A percentile compares a stretch with the other conserved stretches of the same genome.
phyloP scores from a whole-genome alignment of 129 eudicot species.

The Scalesia atractyloides region DNA sequence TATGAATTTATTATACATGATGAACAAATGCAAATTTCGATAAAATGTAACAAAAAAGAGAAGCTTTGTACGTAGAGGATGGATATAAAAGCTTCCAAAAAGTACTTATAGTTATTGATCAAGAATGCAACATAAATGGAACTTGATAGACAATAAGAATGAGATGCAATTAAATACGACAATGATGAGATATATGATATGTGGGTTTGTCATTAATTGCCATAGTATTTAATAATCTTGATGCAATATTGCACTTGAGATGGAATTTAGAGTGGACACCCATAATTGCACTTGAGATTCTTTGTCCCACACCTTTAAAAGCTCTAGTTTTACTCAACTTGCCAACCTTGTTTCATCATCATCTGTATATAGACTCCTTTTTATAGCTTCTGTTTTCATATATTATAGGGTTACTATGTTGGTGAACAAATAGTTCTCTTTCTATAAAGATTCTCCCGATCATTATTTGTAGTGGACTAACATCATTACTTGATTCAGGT shows the following conservation, averaged over 20 bases:
- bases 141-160: constrained; percentile 19
- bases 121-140: constrained; percentile 10
- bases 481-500: constrained; percentile 24
- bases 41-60: too few relatives aligned
- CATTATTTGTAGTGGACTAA: constrained; percentile 15
- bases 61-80: too few relatives aligned
- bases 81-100: background rate
- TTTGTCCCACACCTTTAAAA: constrained; percentile 39
- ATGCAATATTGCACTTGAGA: constrained; percentile 16
- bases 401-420: constrained; percentile 35
- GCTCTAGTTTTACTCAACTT: constrained; percentile 35
- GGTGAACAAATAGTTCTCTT: constrained; percentile 24
- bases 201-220: constrained; percentile 32
- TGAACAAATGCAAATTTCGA: too few relatives aligned
- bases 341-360: constrained; percentile 24
- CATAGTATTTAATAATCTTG: constrained; percentile 5
- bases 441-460: constrained; percentile 27
- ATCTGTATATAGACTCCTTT: constrained; percentile 12
- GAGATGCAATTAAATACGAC: constrained; percentile 16
- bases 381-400: constrained; percentile 25
- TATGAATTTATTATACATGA: too few relatives aligned
- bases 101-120: background rate
- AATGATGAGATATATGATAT: constrained; percentile 21
- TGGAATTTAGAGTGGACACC: constrained; percentile 21
- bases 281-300: constrained; percentile 43